Percentiles rank a stretch among this genome's conserved stretches.
Evolutionary conservation across 148 eudicot species (phyloP).

Genomic region (Vaccinium macrocarpon): DNA sequence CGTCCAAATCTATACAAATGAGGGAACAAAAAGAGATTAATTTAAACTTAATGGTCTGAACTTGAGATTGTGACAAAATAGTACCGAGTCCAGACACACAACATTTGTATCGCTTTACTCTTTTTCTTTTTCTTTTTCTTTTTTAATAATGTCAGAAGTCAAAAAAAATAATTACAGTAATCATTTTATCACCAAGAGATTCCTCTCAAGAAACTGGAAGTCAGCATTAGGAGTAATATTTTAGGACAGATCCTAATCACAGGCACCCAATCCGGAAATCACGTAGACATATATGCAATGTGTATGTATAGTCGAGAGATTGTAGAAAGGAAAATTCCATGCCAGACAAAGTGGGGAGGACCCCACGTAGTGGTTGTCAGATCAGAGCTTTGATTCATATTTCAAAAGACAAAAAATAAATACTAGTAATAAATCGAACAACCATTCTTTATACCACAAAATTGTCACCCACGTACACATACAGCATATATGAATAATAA

Average conservation of each 20-base stretch:
- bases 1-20: no score
- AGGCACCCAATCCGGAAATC: neutral
- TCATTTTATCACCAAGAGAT: no score
- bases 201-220: no score
- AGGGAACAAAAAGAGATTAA: no score
- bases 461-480: neutral
- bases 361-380: neutral
- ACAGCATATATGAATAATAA: neutral
- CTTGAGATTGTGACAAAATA: no score
- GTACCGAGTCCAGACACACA: no score
- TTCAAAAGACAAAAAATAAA: neutral
- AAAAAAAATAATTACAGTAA: no score
- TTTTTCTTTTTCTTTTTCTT: no score
- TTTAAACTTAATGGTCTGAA: no score
- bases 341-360: neutral
- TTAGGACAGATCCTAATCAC: neutral
- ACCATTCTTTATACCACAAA: constrained; percentile 10
- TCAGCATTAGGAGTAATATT: no score
- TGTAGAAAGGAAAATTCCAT: neutral
- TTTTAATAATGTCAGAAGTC: no score
- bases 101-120: no score
- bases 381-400: neutral
- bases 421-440: neutral
- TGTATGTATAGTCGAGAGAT: neutral
- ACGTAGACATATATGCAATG: neutral